Percentiles rank a stretch among this genome's conserved stretches.
Evolutionary conservation across 495 filamentous ascomycete species (phyloP).

Genomic region (Penicillium waksmanii): DNA sequence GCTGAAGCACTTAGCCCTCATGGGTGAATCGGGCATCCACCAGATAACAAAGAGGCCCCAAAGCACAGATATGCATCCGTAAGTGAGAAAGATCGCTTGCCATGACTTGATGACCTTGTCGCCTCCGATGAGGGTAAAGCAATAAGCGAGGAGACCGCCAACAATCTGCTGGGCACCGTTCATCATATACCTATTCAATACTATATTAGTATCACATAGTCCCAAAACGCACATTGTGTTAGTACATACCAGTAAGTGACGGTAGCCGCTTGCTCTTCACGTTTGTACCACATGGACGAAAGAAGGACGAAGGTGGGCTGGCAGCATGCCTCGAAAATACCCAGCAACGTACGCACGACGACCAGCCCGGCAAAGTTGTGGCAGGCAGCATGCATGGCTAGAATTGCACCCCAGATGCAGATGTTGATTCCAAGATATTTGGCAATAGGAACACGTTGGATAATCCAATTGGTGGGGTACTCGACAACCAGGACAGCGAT

Average conservation of each 20-base stretch:
- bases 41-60: slow-evolving; percentile 53
- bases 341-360: slow-evolving; percentile 62
- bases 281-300: slow-evolving; percentile 74
- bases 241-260: slow-evolving; percentile 65
- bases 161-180: slow-evolving; percentile 62
- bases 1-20: slow-evolving; percentile 52
- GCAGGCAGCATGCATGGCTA: slow-evolving; percentile 63
- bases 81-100: slow-evolving; percentile 64
- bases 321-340: slow-evolving; percentile 70
- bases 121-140: slow-evolving; percentile 56
- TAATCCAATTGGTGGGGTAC: slow-evolving; percentile 60
- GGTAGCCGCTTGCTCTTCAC: slow-evolving; percentile 65
- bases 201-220: slow-evolving; percentile 9
- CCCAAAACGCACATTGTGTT: neutral
- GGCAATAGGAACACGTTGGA: slow-evolving; percentile 62
- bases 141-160: slow-evolving; percentile 60
- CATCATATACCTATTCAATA: slow-evolving; percentile 61
- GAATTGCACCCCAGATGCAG: slow-evolving; percentile 58
- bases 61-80: slow-evolving; percentile 56
- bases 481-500: slow-evolving; percentile 58
- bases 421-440: slow-evolving; percentile 67
- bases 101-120: slow-evolving; percentile 51
- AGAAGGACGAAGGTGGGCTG: slow-evolving; percentile 62
- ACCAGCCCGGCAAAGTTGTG: slow-evolving; percentile 60
- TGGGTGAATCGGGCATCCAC: slow-evolving; percentile 54